Evolutionary conservation across 768 basidiomycete genomes (phyloP).

Genomic region (Russula abietina): DNA sequence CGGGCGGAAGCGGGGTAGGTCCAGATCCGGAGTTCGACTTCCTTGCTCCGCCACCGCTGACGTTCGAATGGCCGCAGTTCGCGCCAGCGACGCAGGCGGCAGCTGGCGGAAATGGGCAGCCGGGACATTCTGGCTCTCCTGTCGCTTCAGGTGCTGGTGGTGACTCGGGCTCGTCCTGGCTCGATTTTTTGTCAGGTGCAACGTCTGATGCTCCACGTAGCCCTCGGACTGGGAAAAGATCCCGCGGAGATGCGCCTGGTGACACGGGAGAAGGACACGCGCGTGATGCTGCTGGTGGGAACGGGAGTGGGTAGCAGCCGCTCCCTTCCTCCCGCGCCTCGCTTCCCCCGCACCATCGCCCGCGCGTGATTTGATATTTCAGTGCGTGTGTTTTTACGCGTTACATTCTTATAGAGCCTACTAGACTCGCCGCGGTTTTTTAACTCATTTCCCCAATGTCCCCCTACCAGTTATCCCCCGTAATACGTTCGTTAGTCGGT

Average conservation of each 20-base stretch:
- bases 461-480: not conserved
- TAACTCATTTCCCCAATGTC: not conserved
- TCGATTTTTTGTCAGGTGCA: conserved; percentile 23
- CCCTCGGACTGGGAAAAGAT: conserved; percentile 15
- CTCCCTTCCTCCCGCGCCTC: not conserved
- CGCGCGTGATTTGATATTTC: not conserved
- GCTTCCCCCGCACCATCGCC: not conserved
- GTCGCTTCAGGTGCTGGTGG: not conserved
- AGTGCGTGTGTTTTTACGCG: not conserved
- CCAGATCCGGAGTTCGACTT: conserved; percentile 22
- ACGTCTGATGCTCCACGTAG: conserved; percentile 13
- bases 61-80: conserved; percentile 27
- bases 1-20: conserved; percentile 22
- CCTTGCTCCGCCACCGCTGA: conserved; percentile 22
- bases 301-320: conserved; percentile 1
- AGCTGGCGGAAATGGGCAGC: conserved; percentile 1
- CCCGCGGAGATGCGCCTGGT: conserved; percentile 13
- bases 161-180: conserved; percentile 20
- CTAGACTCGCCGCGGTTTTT: not conserved
- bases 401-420: not conserved
- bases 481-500: not conserved
- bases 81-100: conserved; percentile 18
- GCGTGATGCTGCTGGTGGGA: conserved; percentile 4
- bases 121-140: not conserved
- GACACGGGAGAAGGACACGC: conserved; percentile 6